These are phyloP conservation scores for Sclerotinia trifoliorum DNA, from an alignment of 2,329 filamentous ascomycete genomes.

Conservation along the genomic window DNA sequence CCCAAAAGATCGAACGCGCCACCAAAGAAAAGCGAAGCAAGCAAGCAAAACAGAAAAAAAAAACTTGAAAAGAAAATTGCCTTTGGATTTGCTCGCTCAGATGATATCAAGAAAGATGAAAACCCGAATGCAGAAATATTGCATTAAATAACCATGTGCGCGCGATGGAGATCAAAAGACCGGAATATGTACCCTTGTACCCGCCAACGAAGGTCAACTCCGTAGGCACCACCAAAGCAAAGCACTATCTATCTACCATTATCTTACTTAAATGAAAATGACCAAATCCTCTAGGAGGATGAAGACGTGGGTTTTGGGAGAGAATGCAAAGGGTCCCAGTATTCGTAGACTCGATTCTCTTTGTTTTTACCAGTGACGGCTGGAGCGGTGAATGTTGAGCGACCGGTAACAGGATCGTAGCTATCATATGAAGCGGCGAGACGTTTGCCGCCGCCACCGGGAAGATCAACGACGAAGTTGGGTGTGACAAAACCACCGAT, in stretches of 20 bases:
- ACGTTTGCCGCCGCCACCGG: conserved; percentile 62
- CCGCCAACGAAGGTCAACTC: conserved; percentile 2
- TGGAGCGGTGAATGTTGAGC: conserved; percentile 56
- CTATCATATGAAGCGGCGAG: conserved; percentile 52
- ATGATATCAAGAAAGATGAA: not conserved
- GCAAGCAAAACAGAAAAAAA: not conserved
- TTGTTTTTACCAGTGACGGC: conserved; percentile 49
- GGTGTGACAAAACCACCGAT: conserved; percentile 64
- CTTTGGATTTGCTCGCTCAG: not conserved
- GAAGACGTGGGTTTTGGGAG: not conserved
- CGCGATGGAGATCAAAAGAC: not conserved
- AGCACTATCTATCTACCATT: conserved; percentile 15
- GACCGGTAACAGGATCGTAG: conserved; percentile 54
- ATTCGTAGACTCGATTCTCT: conserved; percentile 52
- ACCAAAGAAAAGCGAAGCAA: not conserved
- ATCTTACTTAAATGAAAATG: not conserved
- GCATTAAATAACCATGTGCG: not conserved
- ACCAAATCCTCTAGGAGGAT: not conserved
- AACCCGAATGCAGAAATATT: not conserved
- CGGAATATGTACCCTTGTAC: not conserved
- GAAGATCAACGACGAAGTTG: conserved; percentile 62
- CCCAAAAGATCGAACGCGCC: conserved; percentile 1
- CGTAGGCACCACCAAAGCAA: conserved; percentile 7
- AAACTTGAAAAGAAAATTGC: not conserved
- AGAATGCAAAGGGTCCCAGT: conserved; percentile 51